Conservation (phyloP, 129 eudicot genomes). For the carrot (Daucus carota) region DNA sequence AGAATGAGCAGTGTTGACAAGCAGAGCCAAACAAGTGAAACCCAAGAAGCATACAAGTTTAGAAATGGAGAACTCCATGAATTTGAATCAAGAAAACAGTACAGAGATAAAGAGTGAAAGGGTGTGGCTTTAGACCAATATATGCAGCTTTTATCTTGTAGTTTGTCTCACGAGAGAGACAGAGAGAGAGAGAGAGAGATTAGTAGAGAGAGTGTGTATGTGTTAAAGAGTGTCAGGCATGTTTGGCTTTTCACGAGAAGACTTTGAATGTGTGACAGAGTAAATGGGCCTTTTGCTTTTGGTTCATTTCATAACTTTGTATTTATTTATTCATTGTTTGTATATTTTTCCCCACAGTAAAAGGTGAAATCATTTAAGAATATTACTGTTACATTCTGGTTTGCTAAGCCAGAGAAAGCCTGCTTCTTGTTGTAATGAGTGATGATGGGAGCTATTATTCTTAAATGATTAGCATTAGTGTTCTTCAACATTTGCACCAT, state of each 20-base stretch:
- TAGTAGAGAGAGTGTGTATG: not conserved
- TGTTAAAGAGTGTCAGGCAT: conserved; percentile 29
- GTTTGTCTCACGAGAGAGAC: not conserved
- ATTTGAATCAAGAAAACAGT: not conserved
- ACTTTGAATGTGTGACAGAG: conserved; percentile 29
- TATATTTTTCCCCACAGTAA: conserved; percentile 17
- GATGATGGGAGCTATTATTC: conserved; percentile 48
- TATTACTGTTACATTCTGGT: not conserved
- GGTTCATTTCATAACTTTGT: conserved; percentile 15
- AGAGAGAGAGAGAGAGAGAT: conserved; percentile 11
- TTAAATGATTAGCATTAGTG: conserved; percentile 39
- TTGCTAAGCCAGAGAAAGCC: conserved; percentile 2
- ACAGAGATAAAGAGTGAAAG: not conserved
- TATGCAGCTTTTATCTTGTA: not conserved
- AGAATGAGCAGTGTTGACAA: conserved; percentile 28
- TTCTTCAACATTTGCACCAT: conserved; percentile 10
- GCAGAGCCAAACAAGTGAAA: conserved; percentile 23
- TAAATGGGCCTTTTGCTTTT: conserved; percentile 4
- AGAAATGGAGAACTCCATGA: conserved; percentile 14
- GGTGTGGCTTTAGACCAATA: conserved; percentile 1
- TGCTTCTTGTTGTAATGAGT: conserved; percentile 12
- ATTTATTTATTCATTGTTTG: conserved; percentile 7
- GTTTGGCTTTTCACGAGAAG: conserved; percentile 38
- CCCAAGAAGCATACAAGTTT: conserved; percentile 16
- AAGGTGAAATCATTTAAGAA: conserved; percentile 30